Base-by-base conservation (phyloP, 352 stramenopile species). In the Phytophthora multivora region DNA sequence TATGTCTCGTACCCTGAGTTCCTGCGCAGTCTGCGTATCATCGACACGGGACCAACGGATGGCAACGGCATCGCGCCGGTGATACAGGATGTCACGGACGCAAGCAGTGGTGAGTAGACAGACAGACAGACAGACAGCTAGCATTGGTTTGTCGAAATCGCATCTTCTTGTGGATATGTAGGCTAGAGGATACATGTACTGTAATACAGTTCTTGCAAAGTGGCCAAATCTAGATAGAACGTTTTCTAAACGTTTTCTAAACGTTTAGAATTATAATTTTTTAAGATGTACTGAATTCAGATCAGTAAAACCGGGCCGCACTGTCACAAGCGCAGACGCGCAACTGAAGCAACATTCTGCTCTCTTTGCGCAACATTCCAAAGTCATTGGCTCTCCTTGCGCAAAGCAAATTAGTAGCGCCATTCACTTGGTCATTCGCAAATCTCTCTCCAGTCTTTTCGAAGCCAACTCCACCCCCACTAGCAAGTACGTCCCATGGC, bases 1-100 rank as follows among this genome's bases (percentile, higher is more conserved):
- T 84, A 71, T 30, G 75, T 93, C 5, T 85, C 75, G n/a, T 93
- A 93, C 30, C 80, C 84, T 1, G 71, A 78, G 7, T 93, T 93
- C 57, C 64, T 93, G 5, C 80, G 80, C 36, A 90, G 81, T 25
- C 75, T 93, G 25, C 79, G 78, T 9, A 86, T 91, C 42, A 79
- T 86, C 25, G 79, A 89, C 59, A 64, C 65, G 1, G 80, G 68
- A 7, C 59, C 63, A 35, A 60, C 63, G 11, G 63, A 76, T 15
- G 49, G 28, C 5, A 59, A 10, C 10, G 57, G 21, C 5, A 13
- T 23, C 18, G 26, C 21, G 15, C 6, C 6, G 4, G 55, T 64
- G 13, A 21, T 42, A 12, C 46, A 61, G 40, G 51, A 60, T 12
- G 5, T 11, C 36, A 53, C 26, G 10, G 31, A 71, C 18, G 42